A percentile compares a stretch with the other conserved stretches of the same genome.
Conservation (phyloP, 768 basidiomycete species). For the Rhodotorula diobovata region DNA sequence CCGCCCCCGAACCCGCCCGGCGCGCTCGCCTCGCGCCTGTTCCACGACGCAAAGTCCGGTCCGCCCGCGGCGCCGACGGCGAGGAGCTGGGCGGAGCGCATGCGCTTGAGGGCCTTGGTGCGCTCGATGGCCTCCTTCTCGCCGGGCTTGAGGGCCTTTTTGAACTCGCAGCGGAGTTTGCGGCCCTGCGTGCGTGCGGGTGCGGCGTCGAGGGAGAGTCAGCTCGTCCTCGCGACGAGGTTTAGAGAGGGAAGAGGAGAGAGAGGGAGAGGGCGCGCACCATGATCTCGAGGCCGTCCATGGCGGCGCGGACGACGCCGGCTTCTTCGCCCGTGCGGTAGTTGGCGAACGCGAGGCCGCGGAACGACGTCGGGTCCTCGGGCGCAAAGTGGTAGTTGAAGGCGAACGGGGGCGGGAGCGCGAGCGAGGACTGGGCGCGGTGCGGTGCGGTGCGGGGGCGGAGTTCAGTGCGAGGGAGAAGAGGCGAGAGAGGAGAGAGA, state of each 20-base stretch:
- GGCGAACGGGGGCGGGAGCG: conserved; percentile 94
- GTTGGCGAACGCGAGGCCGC: conserved; percentile 96
- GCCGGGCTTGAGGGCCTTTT: conserved; percentile 97
- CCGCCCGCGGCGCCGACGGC: background rate
- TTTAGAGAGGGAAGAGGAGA: background rate
- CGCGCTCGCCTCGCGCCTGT: conserved; percentile 7
- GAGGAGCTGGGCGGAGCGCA: conserved; percentile 86
- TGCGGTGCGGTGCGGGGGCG: background rate
- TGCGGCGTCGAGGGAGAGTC: too few relatives aligned
- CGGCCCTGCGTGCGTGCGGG: conserved; percentile 70
- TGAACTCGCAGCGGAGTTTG: conserved; percentile 97
- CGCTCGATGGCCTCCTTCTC: conserved; percentile 98
- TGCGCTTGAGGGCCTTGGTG: conserved; percentile 95
- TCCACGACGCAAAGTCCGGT: conserved; percentile 2
- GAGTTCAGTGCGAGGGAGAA: background rate
- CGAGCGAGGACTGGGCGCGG: conserved; percentile 50
- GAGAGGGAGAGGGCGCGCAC: background rate
- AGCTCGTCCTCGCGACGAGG: too few relatives aligned
- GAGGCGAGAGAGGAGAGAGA: too few relatives aligned
- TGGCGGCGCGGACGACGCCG: conserved; percentile 87
- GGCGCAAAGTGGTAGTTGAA: conserved; percentile 81
- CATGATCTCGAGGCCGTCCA: conserved; percentile 93
- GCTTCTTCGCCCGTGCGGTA: conserved; percentile 88
- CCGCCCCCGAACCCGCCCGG: conserved; percentile 6
- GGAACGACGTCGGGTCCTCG: conserved; percentile 54